Evolutionary conservation across 2,329 filamentous ascomycete species (phyloP), one percentile per base, ranked within the genome.

Genomic region (Xylaria sp.): DNA sequence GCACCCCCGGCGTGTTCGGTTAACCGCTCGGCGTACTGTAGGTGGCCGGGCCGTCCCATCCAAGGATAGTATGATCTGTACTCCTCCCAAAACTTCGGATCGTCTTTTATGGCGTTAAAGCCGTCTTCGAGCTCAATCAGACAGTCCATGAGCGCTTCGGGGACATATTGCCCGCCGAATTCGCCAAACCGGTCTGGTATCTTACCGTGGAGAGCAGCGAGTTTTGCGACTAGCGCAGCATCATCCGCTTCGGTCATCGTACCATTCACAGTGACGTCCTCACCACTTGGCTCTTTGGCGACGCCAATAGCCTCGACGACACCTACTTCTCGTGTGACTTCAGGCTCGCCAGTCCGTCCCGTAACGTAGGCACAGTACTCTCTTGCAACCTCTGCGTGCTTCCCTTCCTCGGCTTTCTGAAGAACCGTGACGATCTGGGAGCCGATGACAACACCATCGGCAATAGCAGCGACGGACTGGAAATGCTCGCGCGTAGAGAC

Each of bases 111-210:
- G 75, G 91, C 84, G 76, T 96, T 91, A 85, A 99, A 99, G 40
- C 95, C 96, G 32, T 90, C 89, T 82, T 99, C 95, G 5, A 99
- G 88, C 82, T 99, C 89, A 0, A 91, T 91, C 68, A 99, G 84
- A 79, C 95, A 98, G 83, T 98, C 95, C 95, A 99, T 98, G 69
- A 99, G 87, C 23, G 94, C 96, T 81, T 99, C 96, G 1, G 96
- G 96, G 2, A 99, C 96, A 78, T 98, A 99, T 81, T 98, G 95
- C 18, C 96, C 96, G 76, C 96, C 96, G 73, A 97, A 99, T 79
- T 98, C 92, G 73, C 96, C 96, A 76, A 99, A 98, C 60, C 94
- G 91, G 71, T 93, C 89, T 13, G 94, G 93, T 60, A 96, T 89
- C 75, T 91, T 89, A 72, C 88, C 87, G 78, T 97, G 96, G 69